phyloP scores from a whole-genome alignment of 73 alveolate species.

The Effrenium voratum region DNA sequence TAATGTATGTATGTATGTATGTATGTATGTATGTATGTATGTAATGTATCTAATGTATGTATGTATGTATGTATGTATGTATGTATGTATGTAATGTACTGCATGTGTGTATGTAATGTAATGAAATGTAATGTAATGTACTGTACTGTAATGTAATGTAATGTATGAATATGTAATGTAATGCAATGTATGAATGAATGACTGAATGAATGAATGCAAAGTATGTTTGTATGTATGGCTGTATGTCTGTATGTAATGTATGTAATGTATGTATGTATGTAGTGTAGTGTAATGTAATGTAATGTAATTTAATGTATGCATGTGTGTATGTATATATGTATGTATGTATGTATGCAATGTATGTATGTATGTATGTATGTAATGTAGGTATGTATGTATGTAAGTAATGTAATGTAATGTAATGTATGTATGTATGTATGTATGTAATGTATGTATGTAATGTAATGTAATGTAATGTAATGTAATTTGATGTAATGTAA shows the following conservation, averaged over 20 bases:
- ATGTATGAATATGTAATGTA: no score
- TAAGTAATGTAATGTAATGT: no score
- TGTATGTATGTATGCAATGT: conserved; percentile 9
- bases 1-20: no score
- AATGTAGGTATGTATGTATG: conserved; percentile 6
- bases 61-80: no score
- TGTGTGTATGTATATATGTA: conserved; percentile 8
- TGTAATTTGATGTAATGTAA: not conserved
- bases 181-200: not conserved
- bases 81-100: no score
- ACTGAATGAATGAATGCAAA: not conserved
- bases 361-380: conserved; percentile 19
- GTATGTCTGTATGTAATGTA: conserved; percentile 7
- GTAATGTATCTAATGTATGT: no score
- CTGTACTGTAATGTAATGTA: no score
- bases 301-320: not conserved
- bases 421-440: conserved; percentile 14
- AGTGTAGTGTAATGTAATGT: no score
- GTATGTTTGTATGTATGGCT: not conserved
- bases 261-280: conserved; percentile 19
- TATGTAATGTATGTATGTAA: conserved; percentile 5
- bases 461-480: not conserved
- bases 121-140: no score
- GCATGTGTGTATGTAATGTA: no score
- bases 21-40: no score